Evolutionary conservation across 805 yeast genomes (phyloP), one percentile per base, ranked within the genome.

Genomic region (Priceomyces medius): DNA sequence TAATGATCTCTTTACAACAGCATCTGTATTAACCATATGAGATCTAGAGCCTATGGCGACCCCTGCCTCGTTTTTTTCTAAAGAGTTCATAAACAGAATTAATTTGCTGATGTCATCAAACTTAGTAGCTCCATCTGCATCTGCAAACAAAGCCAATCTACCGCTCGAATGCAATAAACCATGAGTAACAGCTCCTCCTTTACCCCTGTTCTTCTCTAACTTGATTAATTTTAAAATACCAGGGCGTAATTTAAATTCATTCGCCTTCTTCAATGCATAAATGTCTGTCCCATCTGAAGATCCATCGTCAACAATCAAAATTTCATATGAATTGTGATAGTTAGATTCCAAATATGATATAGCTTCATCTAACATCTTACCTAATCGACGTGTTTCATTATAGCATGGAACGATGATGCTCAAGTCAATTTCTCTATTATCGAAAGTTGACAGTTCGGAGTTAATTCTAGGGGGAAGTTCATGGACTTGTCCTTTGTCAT

Each of bases 71-170:
- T 48, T 36, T 4, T 36, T 46, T 2, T 54, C 43, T 26, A 61
- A 42, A 9, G 42, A 43, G 21, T 66, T 51, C 20, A 85, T 68
- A 9, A 68, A 63, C 3, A 55, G 56, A 8, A 79, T 47, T 43
- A 90, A 68, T 42, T 74, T 77, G 2, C 56, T 56, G 19, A 85
- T 69, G 60, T 90, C 97, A 19, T 77, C 55, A 58, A 93, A 93
- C 50, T 76, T 73, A 19, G 95, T 83, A 3, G 99, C 98, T 24
- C 98, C 98, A 64, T 93, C 99, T 1, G 98, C 99, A 64, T 93
- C 99, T 1, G 96, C 98, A 68, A 93, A 93, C 7, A 93, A 73
- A 8, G 80, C 79, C 53, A 77, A 83, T 42, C 72, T 60, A 9
- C 98, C 99, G 32, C 88, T 69, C 3, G 83, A 68, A 53, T 80